phyloP scores from a whole-genome alignment of 2,329 filamentous ascomycete species.

The Aspergillus oerlinghausenensis region DNA sequence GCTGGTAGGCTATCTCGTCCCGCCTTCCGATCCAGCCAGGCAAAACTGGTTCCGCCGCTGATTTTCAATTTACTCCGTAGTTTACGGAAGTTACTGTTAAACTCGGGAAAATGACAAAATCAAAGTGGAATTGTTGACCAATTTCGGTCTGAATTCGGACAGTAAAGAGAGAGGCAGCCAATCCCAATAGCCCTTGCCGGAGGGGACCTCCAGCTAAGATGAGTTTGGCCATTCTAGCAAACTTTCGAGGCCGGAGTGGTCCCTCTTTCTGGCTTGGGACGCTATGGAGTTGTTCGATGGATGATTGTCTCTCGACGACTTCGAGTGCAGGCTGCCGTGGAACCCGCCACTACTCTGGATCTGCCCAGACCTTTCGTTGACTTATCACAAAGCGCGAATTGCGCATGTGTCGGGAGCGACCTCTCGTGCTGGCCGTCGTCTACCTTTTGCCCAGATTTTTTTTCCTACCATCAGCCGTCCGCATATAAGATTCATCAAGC shows the following conservation, averaged over 20 bases:
- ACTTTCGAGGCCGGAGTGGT: background rate
- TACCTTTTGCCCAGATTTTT: conserved; percentile 14
- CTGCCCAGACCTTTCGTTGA: conserved; percentile 11
- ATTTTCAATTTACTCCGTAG: background rate
- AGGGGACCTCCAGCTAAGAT: background rate
- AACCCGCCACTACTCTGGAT: conserved; percentile 10
- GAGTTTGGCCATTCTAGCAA: background rate
- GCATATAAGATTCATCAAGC: conserved; percentile 16
- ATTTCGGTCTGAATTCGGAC: background rate
- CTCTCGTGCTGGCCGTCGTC: conserved; percentile 11
- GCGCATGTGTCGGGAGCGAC: conserved; percentile 17
- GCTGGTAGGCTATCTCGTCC: conserved; percentile 2
- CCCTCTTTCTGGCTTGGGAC: conserved; percentile 7
- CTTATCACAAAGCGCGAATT: conserved; percentile 18
- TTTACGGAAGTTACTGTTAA: background rate
- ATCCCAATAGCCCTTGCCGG: background rate
- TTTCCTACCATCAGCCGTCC: conserved; percentile 3
- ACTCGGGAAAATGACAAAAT: background rate
- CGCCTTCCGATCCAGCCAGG: conserved; percentile 8
- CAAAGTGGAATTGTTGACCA: background rate
- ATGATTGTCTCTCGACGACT: conserved; percentile 3
- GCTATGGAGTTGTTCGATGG: conserved; percentile 1
- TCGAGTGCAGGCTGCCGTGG: conserved; percentile 4
- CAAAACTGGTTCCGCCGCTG: conserved; percentile 9
- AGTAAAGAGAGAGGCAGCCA: background rate